phyloP scores from a whole-genome alignment of 73 alveolate genomes.

The Halteria grandinella region DNA sequence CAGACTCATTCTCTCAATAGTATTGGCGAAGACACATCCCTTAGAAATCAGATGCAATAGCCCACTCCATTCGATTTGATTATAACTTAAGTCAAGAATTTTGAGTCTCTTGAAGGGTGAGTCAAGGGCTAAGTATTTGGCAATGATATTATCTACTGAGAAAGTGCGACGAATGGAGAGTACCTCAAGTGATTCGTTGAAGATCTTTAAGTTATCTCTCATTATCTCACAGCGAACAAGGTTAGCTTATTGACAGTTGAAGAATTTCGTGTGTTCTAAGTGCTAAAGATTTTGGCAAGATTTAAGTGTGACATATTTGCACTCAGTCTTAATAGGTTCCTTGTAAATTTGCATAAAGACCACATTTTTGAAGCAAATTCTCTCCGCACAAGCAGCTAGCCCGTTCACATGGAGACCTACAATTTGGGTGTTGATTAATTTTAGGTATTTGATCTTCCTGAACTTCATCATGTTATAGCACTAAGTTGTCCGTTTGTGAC shows the following conservation, averaged over 20 bases:
- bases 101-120: slow-evolving; percentile 1
- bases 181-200: background rate
- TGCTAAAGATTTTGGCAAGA: slow-evolving; percentile 9
- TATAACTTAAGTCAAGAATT: slow-evolving; percentile 9
- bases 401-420: slow-evolving; percentile 2
- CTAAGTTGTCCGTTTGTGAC: slow-evolving; percentile 3
- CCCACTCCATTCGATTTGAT: slow-evolving; percentile 7
- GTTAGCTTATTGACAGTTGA: slow-evolving; percentile 10
- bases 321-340: slow-evolving; percentile 7
- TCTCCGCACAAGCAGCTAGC: slow-evolving; percentile 9
- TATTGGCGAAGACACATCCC: slow-evolving; percentile 19
- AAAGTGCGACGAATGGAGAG: slow-evolving; percentile 1
- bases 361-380: slow-evolving; percentile 17
- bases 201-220: slow-evolving; percentile 10
- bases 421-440: background rate
- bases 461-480: background rate
- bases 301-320: slow-evolving; percentile 17
- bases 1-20: slow-evolving; percentile 9
- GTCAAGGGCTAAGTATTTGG: slow-evolving; percentile 12
- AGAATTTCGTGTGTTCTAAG: slow-evolving; percentile 8
- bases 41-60: background rate
- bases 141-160: slow-evolving; percentile 22
- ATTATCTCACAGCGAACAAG: slow-evolving; percentile 10
- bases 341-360: slow-evolving; percentile 17
- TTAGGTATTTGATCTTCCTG: slow-evolving; percentile 10